phyloP scores from a whole-genome alignment of 2,329 filamentous ascomycete genomes.

The Macrophomina tecta region DNA sequence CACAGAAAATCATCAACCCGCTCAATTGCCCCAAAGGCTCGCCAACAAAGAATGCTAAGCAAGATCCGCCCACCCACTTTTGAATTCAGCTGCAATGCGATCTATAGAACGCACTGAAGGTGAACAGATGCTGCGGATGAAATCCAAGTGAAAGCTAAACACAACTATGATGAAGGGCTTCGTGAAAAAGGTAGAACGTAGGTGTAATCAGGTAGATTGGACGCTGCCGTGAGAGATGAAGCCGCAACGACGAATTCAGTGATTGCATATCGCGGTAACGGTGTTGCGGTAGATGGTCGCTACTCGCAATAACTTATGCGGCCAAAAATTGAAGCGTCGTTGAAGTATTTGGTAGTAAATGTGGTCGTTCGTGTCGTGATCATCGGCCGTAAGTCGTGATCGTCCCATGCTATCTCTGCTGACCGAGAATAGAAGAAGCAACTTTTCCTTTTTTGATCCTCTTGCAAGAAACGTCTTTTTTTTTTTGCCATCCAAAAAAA shows the following conservation, averaged over 20 bases:
- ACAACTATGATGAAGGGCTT: neutral
- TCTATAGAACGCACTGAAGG: constrained; percentile 11
- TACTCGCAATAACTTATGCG: neutral
- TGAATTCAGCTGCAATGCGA: neutral
- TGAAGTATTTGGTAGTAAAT: neutral
- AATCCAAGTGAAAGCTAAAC: neutral
- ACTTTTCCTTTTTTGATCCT: constrained; percentile 23
- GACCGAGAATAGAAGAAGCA: neutral
- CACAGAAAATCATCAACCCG: constrained; percentile 8
- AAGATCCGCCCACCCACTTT: neutral
- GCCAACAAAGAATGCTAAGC: constrained; percentile 12
- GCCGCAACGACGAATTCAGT: neutral
- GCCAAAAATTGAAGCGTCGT: neutral
- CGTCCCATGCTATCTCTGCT: constrained; percentile 5
- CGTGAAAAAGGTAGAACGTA: neutral
- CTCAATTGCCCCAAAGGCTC: neutral
- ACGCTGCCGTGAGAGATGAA: neutral
- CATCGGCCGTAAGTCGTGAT: constrained; percentile 14
- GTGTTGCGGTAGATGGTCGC: neutral
- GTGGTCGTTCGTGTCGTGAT: constrained; percentile 13
- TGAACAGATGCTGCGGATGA: constrained; percentile 5
- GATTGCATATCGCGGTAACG: neutral
- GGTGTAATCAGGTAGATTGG: neutral
- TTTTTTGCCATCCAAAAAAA: neutral
- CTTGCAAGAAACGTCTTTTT: constrained; percentile 14